Conservation (phyloP, 495 filamentous ascomycete genomes). For the Articulospora tetracladia region DNA sequence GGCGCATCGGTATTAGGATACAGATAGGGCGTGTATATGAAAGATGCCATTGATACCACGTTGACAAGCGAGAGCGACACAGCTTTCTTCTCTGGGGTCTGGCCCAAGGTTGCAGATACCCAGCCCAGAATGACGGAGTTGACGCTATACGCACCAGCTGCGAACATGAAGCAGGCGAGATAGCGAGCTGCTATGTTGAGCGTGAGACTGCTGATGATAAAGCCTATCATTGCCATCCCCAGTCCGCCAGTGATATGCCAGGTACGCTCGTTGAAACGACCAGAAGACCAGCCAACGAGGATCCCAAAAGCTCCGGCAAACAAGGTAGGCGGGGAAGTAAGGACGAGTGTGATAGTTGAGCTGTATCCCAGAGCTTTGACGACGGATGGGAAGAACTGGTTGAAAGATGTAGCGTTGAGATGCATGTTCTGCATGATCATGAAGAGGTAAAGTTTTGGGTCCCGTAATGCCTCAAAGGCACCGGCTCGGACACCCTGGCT, state of each 20-base stretch:
- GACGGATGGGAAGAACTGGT: slow-evolving; percentile 54
- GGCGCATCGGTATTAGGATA: slow-evolving; percentile 41
- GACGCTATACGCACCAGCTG: slow-evolving; percentile 37
- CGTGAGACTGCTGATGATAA: slow-evolving; percentile 33
- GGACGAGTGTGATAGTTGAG: slow-evolving; percentile 44
- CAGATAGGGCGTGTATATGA: slow-evolving; percentile 44
- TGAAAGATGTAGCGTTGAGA: slow-evolving; percentile 38
- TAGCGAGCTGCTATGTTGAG: slow-evolving; percentile 38
- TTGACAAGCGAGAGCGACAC: slow-evolving; percentile 42
- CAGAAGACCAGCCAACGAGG: slow-evolving; percentile 35
- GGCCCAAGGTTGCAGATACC: slow-evolving; percentile 36
- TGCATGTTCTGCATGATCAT: slow-evolving; percentile 41
- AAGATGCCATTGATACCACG: slow-evolving; percentile 39
- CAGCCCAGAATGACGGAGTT: slow-evolving; percentile 43
- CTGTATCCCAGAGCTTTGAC: slow-evolving; percentile 48
- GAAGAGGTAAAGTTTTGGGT: slow-evolving; percentile 41
- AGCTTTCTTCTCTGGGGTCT: slow-evolving; percentile 40
- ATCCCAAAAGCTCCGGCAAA: slow-evolving; percentile 33
- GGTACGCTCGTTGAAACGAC: slow-evolving; percentile 38
- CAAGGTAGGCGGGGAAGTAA: slow-evolving; percentile 46
- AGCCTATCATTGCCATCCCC: slow-evolving; percentile 37
- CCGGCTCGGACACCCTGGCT: slow-evolving; percentile 29
- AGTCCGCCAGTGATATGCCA: slow-evolving; percentile 40
- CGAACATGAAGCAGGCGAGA: slow-evolving; percentile 38
- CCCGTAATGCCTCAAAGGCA: slow-evolving; percentile 34